Base-by-base conservation (phyloP, 1,139 yeast genomes). In the Zygotorulaspora mrakii region DNA sequence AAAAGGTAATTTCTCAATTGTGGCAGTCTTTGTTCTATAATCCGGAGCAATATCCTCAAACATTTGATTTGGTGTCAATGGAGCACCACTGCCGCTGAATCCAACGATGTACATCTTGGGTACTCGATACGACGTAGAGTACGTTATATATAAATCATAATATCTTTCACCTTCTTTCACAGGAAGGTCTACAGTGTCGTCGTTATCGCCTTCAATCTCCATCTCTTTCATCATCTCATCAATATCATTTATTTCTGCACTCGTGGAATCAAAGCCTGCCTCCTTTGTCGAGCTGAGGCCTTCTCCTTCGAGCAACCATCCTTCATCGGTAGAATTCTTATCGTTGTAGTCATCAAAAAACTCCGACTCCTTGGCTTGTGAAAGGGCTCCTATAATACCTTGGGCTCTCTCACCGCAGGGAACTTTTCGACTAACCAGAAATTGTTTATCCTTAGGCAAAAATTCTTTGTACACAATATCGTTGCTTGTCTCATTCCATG, bases 101-200 rank as follows among this genome's bases (percentile, higher is more conserved):
- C 99, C 99, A 13, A 87, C 87, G 39, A 91, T 68, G 57, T 88
- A 94, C 73, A 94, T 73, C 68, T 94, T 88, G 25, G 99, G 99
- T 5, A 94, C 98, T 31, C 97, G 73, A 61, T 91, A 91, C 2
- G 96, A 85, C 0, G 98, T 89, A 14, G 96, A 87, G 62, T 91
- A 91, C 6, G 94, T 78, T 54, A 91, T 88, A 66, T 82, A 91
- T 41, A 91, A 68, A 63, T 91, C 96, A 62, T 89, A 91, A 49
- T 79, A 78, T 48, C 98, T 72, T 55, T 76, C 73, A 24, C 59
- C 67, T 42, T 51, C 58, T 46, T 53, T 69, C 40, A 50, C 55
- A 17, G 68, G 60, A 32, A 64, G 67, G 41, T 65, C 69, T n/a
- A 62, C 64, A 18, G 56, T 59, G 25, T 63, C 67, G 18, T 68